phyloP scores from a whole-genome alignment of 768 basidiomycete species.

The Lentinus tigrinus region DNA sequence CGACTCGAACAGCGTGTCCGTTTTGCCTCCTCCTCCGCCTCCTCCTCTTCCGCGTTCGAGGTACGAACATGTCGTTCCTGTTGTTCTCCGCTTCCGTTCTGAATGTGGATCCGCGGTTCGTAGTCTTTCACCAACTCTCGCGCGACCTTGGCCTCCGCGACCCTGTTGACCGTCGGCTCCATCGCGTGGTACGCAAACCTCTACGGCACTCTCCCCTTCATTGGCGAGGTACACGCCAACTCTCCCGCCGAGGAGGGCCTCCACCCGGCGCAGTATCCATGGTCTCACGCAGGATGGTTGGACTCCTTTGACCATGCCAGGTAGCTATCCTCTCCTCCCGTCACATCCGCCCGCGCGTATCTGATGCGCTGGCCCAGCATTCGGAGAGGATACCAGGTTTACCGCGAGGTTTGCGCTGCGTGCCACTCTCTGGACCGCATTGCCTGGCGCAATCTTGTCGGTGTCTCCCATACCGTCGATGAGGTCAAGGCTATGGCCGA shows the following conservation, averaged over 20 bases:
- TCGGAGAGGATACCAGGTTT: conserved; percentile 94
- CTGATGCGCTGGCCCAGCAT: conserved; percentile 52
- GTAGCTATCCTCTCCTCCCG: conserved; percentile 40
- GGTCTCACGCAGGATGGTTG: conserved; percentile 85
- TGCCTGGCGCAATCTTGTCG: conserved; percentile 99
- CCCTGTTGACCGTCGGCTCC: conserved; percentile 79
- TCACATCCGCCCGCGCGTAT: conserved; percentile 2
- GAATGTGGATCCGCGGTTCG: not conserved
- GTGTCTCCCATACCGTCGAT: conserved; percentile 93
- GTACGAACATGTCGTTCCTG: conserved; percentile 39
- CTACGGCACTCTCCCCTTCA: conserved; percentile 86
- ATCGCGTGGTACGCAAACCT: conserved; percentile 96
- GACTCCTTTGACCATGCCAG: conserved; percentile 97
- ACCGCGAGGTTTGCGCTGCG: conserved; percentile 98
- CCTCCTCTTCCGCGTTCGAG: conserved; percentile 58
- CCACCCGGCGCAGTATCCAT: conserved; percentile 84
- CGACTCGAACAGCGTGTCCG: conserved; percentile 50
- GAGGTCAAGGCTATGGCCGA: conserved; percentile 91
- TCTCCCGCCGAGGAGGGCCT: conserved; percentile 92
- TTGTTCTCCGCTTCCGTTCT: not conserved
- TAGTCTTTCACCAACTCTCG: conserved; percentile 72
- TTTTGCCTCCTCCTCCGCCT: conserved; percentile 65
- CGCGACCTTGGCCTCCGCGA: conserved; percentile 71
- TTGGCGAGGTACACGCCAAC: conserved; percentile 91
- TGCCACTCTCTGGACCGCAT: conserved; percentile 99